These are phyloP conservation scores for Acacia confusa DNA, from an alignment of 306 rosid species.

Conservation along the genomic window DNA sequence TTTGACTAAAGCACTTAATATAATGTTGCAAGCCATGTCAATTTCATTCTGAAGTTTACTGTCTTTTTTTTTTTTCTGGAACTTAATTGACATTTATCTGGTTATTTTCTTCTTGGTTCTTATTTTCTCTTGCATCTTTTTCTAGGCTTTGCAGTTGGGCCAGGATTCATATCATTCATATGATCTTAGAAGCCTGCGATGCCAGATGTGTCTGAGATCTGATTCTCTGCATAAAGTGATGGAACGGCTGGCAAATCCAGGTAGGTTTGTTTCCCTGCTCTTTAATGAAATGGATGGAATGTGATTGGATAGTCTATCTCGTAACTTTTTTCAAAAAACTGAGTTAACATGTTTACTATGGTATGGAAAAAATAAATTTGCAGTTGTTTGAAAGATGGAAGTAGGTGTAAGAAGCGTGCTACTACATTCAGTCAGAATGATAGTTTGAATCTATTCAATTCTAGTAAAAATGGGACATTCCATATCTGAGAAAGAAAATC, in stretches of 20 bases:
- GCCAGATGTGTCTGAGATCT: conserved; percentile 93
- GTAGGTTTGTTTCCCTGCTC: conserved; percentile 35
- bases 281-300: conserved; percentile 6
- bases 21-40: neutral
- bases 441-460: neutral
- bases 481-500: neutral
- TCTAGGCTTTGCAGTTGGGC: conserved; percentile 91
- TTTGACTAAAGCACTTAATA: too few species aligned
- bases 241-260: conserved; percentile 93
- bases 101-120: neutral
- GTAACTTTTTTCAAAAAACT: neutral
- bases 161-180: conserved; percentile 65
- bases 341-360: neutral
- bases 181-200: conserved; percentile 83
- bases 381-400: neutral
- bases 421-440: neutral
- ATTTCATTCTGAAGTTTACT: neutral
- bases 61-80: neutral
- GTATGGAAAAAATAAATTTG: neutral
- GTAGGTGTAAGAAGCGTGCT: neutral
- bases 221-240: conserved; percentile 95
- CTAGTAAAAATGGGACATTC: neutral
- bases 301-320: neutral
- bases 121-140: conserved; percentile 17
- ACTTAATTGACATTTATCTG: neutral